Conservation (phyloP, 768 basidiomycete genomes). For the Nidularia pulvinata region DNA sequence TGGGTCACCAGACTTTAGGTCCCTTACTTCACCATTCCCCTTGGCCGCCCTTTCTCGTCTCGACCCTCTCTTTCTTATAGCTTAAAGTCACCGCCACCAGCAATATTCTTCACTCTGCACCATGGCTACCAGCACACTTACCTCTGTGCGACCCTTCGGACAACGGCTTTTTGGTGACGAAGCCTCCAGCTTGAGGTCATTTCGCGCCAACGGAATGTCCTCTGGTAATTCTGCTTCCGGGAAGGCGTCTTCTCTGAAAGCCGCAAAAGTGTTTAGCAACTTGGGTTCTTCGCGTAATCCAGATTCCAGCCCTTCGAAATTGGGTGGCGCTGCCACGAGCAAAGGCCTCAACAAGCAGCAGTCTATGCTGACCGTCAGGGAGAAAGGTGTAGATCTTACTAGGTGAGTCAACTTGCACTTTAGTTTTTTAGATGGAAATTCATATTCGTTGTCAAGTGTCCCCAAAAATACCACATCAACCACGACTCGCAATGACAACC, state of each 20-base stretch:
- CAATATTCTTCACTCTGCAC: too few species aligned
- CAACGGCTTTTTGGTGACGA: constrained; percentile 10
- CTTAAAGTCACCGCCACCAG: too few species aligned
- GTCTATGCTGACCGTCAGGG: too few species aligned
- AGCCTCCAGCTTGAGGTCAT: constrained; percentile 15
- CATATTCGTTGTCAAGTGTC: too few species aligned
- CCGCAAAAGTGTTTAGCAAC: constrained; percentile 12
- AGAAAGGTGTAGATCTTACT: too few species aligned
- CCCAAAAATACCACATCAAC: neutral
- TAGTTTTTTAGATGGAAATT: too few species aligned
- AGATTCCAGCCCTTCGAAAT: constrained; percentile 2
- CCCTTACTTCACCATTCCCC: too few species aligned
- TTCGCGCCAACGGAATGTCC: constrained; percentile 9
- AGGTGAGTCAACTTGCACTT: too few species aligned
- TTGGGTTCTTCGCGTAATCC: constrained; percentile 11
- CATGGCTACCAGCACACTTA: constrained; percentile 1
- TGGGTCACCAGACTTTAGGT: too few species aligned
- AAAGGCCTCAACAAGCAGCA: too few species aligned
- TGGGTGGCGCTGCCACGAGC: neutral
- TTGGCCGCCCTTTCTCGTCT: too few species aligned
- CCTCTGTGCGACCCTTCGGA: constrained; percentile 1
- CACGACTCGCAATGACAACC: neutral
- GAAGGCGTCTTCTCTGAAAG: constrained; percentile 18
- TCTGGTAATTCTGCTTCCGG: constrained; percentile 13
- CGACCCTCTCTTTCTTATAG: too few species aligned